A percentile compares a stretch with the other conserved stretches of the same genome.
phyloP scores from a whole-genome alignment of 2,329 filamentous ascomycete species.

The Pseudogymnoascus sp. region DNA sequence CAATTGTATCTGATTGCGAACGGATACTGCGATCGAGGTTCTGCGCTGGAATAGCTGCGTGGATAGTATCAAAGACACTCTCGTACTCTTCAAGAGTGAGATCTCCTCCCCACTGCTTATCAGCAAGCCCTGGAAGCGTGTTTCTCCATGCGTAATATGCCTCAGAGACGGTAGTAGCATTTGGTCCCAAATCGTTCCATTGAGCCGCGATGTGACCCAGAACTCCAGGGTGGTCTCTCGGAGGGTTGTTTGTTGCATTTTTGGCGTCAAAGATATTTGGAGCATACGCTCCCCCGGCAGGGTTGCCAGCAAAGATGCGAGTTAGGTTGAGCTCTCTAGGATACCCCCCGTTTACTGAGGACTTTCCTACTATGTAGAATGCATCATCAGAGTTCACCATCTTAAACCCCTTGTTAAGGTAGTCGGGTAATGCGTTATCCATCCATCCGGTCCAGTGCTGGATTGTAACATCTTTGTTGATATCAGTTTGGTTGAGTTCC shows the following conservation, averaged over 20 bases:
- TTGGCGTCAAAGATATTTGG: conserved; percentile 43
- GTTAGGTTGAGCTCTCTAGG: conserved; percentile 39
- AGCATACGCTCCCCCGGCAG: conserved; percentile 36
- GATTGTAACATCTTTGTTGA: conserved; percentile 39
- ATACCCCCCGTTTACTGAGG: conserved; percentile 34
- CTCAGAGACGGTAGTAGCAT: conserved; percentile 43
- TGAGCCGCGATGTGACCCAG: conserved; percentile 42
- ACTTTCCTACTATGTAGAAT: conserved; percentile 44
- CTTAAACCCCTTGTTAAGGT: conserved; percentile 35
- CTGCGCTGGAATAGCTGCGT: conserved; percentile 36
- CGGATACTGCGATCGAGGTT: conserved; percentile 39
- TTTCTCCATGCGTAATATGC: conserved; percentile 43
- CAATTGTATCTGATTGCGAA: conserved; percentile 30
- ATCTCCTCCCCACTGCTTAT: conserved; percentile 47
- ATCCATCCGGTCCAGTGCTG: conserved; percentile 51
- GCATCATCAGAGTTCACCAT: conserved; percentile 47
- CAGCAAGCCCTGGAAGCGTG: conserved; percentile 42
- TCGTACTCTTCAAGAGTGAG: conserved; percentile 34
- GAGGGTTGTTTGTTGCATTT: conserved; percentile 41
- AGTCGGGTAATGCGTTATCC: conserved; percentile 35
- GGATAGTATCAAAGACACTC: conserved; percentile 32
- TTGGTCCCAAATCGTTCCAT: conserved; percentile 48
- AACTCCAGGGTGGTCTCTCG: conserved; percentile 32
- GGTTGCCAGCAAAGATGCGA: conserved; percentile 29
- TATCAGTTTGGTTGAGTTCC: conserved; percentile 28